phyloP scores from a whole-genome alignment of 2,329 filamentous ascomycete species.

The Xylariaceae sp. region DNA sequence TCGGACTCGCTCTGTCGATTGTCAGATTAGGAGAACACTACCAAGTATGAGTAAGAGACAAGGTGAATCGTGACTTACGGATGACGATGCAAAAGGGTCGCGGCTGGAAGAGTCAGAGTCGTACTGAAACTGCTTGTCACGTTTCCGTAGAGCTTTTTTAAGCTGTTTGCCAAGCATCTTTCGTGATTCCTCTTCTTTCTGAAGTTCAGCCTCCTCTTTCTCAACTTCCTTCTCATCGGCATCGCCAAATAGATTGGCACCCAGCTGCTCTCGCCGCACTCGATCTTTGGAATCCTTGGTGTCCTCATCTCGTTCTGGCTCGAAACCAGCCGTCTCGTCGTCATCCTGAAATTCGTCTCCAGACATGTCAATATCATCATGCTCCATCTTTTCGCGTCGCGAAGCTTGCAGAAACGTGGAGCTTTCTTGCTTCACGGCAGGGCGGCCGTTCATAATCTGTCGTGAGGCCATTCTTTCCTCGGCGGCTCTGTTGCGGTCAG shows the following conservation, averaged over 20 bases:
- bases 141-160: conserved; percentile 74
- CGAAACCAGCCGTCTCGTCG: conserved; percentile 71
- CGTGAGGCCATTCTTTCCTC: conserved; percentile 56
- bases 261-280: conserved; percentile 75
- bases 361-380: conserved; percentile 63
- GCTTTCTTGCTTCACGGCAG: conserved; percentile 64
- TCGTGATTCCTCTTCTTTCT: conserved; percentile 62
- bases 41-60: neutral
- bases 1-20: conserved; percentile 32
- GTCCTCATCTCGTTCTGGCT: conserved; percentile 77
- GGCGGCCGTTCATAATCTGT: conserved; percentile 51
- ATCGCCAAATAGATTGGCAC: conserved; percentile 75
- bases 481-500: conserved; percentile 47
- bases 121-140: conserved; percentile 83
- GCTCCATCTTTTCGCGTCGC: conserved; percentile 62
- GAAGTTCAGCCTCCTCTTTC: conserved; percentile 64
- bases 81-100: conserved; percentile 52
- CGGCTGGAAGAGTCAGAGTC: conserved; percentile 58
- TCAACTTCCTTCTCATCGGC: conserved; percentile 67
- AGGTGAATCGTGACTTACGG: conserved; percentile 34
- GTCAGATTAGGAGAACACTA: conserved; percentile 21
- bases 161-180: conserved; percentile 70
- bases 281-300: conserved; percentile 64
- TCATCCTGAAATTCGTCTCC: conserved; percentile 81
- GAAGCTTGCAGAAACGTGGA: conserved; percentile 56